Evolutionary conservation across 1,284 basidiomycete genomes (phyloP), one percentile per base, ranked within the genome.

Genomic region (Salmacisia buchloeana): DNA sequence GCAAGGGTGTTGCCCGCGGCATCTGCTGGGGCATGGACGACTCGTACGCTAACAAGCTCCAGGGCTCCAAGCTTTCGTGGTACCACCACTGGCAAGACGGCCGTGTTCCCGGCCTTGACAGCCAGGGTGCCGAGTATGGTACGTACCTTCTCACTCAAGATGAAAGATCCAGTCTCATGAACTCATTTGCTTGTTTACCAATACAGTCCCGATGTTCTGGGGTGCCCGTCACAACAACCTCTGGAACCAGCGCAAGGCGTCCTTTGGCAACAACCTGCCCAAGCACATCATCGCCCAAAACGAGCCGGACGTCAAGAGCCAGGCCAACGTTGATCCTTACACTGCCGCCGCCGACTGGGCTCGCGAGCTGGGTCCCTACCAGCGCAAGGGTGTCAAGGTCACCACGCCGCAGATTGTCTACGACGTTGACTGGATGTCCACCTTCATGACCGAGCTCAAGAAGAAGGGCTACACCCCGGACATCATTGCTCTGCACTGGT

Each of bases 1-100:
- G 49, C 15, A 2, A 27, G 1, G 41, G 41, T 43, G 49, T 54
- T 31, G 9, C 10, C 4, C 49, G 49, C 27, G 49, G 49, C 29
- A 54, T 54, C 49, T 54, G 49, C 49, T 78, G 74, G 74, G 76
- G 68, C 4, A 66, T 69, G 46, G 70, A 75, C 61, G 69, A 73
- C 68, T 60, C 63, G 39, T 75, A 70, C 68, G 72, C 74, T 1
- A 34, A 23, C 43, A 61, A 45, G 21, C 62, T 78, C 57, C 68
- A 69, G 41, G 68, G 71, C 38, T 74, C 69, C 35, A 64, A 68
- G 45, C 62, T 77, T 49, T 57, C 59, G 12, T 77, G 75, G 73
- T 77, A 77, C 63, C 74, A 74, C 66, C 76, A 78, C 69, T 78
- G 76, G 75, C 69, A 78, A 61, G 67, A 68, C 23, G 76, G 70